Conservation (phyloP, 2,329 filamentous ascomycete genomes). For the Claviceps lovelessii region DNA sequence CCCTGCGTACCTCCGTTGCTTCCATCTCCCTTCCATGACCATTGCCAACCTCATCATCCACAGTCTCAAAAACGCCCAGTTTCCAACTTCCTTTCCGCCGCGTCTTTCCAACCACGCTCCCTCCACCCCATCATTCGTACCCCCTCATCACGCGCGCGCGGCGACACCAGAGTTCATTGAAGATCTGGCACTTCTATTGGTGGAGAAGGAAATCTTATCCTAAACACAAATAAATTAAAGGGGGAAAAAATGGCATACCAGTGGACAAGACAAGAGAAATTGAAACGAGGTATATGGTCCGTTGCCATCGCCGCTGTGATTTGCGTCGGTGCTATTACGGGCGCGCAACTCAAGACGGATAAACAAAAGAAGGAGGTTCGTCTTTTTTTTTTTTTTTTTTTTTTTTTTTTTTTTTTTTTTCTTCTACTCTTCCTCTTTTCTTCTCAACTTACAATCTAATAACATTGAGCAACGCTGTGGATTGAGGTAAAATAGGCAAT, state of each 20-base stretch:
- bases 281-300: conserved; percentile 24
- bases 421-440: too few relatives aligned
- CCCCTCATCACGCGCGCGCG: background rate
- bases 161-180: background rate
- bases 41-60: background rate
- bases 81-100: too few relatives aligned
- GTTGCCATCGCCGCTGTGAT: conserved; percentile 31
- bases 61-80: background rate
- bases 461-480: background rate
- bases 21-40: background rate
- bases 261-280: conserved; percentile 20
- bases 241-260: conserved; percentile 1
- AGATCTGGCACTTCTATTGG: too few relatives aligned
- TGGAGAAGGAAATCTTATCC: too few relatives aligned
- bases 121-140: background rate
- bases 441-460: background rate
- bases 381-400: background rate
- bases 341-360: conserved; percentile 34
- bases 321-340: conserved; percentile 32
- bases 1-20: background rate
- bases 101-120: background rate
- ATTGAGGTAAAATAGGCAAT: conserved; percentile 14
- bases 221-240: background rate
- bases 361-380: conserved; percentile 30
- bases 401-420: too few relatives aligned